Base-by-base conservation (phyloP, 148 eudicot species). In the Amaranthus hypochondriacus region DNA sequence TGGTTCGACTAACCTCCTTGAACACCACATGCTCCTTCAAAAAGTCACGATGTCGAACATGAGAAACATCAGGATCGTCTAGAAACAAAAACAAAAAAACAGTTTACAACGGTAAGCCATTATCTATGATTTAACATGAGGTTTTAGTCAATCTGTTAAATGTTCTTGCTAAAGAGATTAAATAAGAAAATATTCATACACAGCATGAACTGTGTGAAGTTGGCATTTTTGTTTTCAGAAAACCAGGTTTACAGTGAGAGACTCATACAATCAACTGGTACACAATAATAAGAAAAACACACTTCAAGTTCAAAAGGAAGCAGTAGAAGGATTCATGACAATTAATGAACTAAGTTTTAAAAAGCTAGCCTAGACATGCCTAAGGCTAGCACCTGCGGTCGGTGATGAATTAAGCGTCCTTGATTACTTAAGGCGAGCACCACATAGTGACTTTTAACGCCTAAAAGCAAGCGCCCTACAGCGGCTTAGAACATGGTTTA, bases 41-140 rank as follows among this genome's bases (percentile, higher is more conserved):
- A 80, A 88, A 95, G 71, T 77, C 82, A 76, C 99, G 99, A 84
- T 92, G 94, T 66, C 75, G 89, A 58, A 84, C 84, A 73, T 82
- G 91, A 81, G 94, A 76, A 51, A 72, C 80, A 67, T 89, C 87
- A 39, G 99, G 92, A 83, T 95, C 99, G 82, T 90, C 99, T 95
- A 82, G 79, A 84, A 61, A 60, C 50, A 73, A 73, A 52, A 48
- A 51, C 1, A 67, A 14, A 67, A 67, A 78, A 28, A 28, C 39
- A 28, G 39, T 13, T 39, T 48, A 73, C 48, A 62, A 15, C 10
- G 51, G 62, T 57, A 63, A 79, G 44, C 66, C 66, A 61, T 47
- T 62, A 68, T 60, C 56, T 13, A 56, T 39, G 64, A 69, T 73
- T n/a, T 13, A 69, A 7, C 13, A 18, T 48, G 39, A 14, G 56